Percentiles rank a stretch among this genome's conserved stretches.
phyloP scores from a whole-genome alignment of 331 rosid species.

The Arachis monticola region DNA sequence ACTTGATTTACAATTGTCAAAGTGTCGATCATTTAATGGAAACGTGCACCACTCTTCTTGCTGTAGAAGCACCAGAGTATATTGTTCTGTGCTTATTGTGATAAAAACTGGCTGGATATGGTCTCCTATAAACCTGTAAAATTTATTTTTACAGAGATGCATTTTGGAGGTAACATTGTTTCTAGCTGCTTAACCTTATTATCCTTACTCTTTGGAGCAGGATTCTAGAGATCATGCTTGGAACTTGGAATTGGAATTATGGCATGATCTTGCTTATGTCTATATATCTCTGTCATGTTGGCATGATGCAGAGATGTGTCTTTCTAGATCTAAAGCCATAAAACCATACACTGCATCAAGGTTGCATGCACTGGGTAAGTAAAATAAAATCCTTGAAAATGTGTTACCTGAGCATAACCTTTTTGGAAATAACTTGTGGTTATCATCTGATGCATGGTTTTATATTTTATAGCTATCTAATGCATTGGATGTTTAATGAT shows the following conservation, averaged over 20 bases:
- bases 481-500: neutral
- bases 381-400: constrained; percentile 6
- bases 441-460: neutral
- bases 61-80: too few species aligned
- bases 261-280: constrained; percentile 82
- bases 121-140: constrained; percentile 24
- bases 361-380: constrained; percentile 76
- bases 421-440: constrained; percentile 26
- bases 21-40: too few species aligned
- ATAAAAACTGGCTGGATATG: constrained; percentile 8
- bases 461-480: constrained; percentile 14
- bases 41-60: too few species aligned
- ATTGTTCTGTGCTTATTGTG: neutral
- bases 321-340: constrained; percentile 76
- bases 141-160: neutral
- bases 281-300: constrained; percentile 72
- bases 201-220: constrained; percentile 48
- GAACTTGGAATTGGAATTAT: constrained; percentile 77
- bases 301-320: constrained; percentile 84
- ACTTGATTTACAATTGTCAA: too few species aligned
- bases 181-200: constrained; percentile 32
- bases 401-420: constrained; percentile 6
- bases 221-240: constrained; percentile 49
- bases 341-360: constrained; percentile 64
- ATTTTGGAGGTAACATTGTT: constrained; percentile 27